phyloP scores from a whole-genome alignment of 139 green algal species.

The Desmodesmus armatus region DNA sequence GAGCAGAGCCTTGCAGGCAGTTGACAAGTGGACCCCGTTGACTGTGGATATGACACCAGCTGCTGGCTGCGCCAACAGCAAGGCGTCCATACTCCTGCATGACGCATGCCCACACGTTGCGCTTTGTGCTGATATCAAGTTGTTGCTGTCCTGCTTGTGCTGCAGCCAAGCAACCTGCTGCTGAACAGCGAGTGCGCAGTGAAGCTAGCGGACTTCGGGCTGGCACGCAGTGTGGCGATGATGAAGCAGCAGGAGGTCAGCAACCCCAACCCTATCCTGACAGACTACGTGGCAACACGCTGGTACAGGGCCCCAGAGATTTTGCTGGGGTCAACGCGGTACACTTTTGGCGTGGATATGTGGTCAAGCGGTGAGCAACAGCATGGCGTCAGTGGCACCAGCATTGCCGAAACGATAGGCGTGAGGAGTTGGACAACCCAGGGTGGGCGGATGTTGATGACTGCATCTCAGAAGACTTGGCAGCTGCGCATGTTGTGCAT shows the following conservation, averaged over 20 bases:
- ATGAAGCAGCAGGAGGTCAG: constrained; percentile 59
- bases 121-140: too few relatives aligned
- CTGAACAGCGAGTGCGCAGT: constrained; percentile 98
- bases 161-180: constrained; percentile 96
- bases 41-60: too few relatives aligned
- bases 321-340: constrained; percentile 92
- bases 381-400: background rate
- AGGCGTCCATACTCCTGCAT: background rate
- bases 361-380: constrained; percentile 89
- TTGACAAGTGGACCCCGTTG: background rate
- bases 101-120: too few relatives aligned
- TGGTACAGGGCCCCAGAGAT: constrained; percentile 98
- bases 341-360: constrained; percentile 98
- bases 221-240: constrained; percentile 84
- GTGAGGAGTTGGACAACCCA: too few relatives aligned
- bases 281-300: constrained; percentile 99
- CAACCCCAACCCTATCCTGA: constrained; percentile 81
- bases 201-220: constrained; percentile 98
- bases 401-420: background rate
- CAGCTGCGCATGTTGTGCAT: too few relatives aligned
- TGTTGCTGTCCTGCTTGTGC: background rate
- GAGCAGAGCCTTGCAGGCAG: background rate
- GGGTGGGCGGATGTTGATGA: too few relatives aligned
- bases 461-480: too few relatives aligned
- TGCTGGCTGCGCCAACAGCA: background rate